A percentile compares a stretch with the other conserved stretches of the same genome.
phyloP scores from a whole-genome alignment of 2,329 filamentous ascomycete genomes.

The Trichoderma sp. region DNA sequence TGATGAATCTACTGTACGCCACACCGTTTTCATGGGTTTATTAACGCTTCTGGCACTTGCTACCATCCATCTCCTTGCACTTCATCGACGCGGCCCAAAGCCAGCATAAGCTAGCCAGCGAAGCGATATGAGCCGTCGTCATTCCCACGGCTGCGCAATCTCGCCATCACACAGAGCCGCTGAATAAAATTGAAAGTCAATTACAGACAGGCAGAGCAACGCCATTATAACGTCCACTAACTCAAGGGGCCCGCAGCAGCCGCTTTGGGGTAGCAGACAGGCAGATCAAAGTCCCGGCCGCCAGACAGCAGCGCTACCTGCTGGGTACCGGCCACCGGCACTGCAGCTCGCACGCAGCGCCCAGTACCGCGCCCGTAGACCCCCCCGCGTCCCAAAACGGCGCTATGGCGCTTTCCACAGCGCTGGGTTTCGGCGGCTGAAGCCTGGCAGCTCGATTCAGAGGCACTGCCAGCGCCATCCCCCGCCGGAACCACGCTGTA shows the following conservation, averaged over 20 bases:
- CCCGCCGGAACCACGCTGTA: not conserved
- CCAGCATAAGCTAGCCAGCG: not conserved
- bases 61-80: not conserved
- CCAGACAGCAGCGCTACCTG: not conserved
- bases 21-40: not conserved
- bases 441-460: not conserved
- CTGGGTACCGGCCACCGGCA: not conserved
- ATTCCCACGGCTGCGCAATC: not conserved
- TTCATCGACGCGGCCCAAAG: not conserved
- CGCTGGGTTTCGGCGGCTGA: slow-evolving; percentile 12
- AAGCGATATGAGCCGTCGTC: not conserved
- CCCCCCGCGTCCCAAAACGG: slow-evolving; percentile 12
- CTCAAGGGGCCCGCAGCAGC: slow-evolving; percentile 12
- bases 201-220: not conserved
- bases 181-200: not conserved
- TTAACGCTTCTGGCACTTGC: not conserved
- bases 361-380: not conserved
- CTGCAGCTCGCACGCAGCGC: not conserved
- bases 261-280: not conserved
- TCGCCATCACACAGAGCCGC: not conserved
- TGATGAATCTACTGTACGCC: not conserved
- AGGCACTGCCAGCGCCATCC: not conserved
- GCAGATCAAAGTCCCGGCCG: not conserved
- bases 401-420: slow-evolving; percentile 11
- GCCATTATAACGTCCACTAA: not conserved